A percentile compares a stretch with the other conserved stretches of the same genome.
Evolutionary conservation across 2,329 filamentous ascomycete species (phyloP).

Genomic region (Pseudopyricularia cyperi): DNA sequence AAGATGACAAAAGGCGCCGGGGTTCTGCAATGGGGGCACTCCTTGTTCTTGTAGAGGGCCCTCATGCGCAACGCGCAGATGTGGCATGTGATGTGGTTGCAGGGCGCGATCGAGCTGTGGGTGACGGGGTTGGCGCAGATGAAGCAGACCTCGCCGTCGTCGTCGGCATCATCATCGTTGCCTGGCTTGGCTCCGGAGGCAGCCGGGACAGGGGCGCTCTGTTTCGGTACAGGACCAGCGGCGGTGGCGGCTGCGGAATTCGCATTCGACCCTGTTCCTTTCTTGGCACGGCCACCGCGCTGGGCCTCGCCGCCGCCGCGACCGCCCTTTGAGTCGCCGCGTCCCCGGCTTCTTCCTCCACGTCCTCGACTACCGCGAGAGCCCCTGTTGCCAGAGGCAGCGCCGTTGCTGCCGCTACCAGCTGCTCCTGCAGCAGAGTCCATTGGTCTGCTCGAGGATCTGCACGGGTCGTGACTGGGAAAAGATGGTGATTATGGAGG

Average conservation of each 20-base stretch:
- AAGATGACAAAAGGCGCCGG: slow-evolving; percentile 78
- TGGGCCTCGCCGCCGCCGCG: slow-evolving; percentile 21
- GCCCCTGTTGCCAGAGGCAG: slow-evolving; percentile 16
- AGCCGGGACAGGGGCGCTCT: slow-evolving; percentile 3
- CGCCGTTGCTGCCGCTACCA: slow-evolving; percentile 1
- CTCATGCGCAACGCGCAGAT: slow-evolving; percentile 86
- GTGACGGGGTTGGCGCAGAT: slow-evolving; percentile 88
- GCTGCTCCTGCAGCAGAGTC: slow-evolving; percentile 2
- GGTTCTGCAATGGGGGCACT: slow-evolving; percentile 88
- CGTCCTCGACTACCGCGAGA: slow-evolving; percentile 29
- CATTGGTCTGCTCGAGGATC: slow-evolving; percentile 1
- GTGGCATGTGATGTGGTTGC: slow-evolving; percentile 93
- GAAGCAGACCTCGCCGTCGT: slow-evolving; percentile 79
- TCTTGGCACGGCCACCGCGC: slow-evolving; percentile 14
- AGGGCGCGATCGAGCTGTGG: slow-evolving; percentile 80
- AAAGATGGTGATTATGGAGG: too few species aligned
- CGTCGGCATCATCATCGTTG: slow-evolving; percentile 18
- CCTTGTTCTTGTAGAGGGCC: slow-evolving; percentile 90
- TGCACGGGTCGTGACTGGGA: not conserved
- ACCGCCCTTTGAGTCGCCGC: slow-evolving; percentile 15
- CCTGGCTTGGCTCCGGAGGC: slow-evolving; percentile 2
- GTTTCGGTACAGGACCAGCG: not conserved
- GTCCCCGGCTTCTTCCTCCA: slow-evolving; percentile 19
- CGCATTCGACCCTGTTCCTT: not conserved
- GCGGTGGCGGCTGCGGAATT: not conserved